Percentiles rank a stretch among this genome's conserved stretches.
These are phyloP conservation scores for Citrus unshiu DNA, from an alignment of 345 rosid genomes.

Conservation along the genomic window DNA sequence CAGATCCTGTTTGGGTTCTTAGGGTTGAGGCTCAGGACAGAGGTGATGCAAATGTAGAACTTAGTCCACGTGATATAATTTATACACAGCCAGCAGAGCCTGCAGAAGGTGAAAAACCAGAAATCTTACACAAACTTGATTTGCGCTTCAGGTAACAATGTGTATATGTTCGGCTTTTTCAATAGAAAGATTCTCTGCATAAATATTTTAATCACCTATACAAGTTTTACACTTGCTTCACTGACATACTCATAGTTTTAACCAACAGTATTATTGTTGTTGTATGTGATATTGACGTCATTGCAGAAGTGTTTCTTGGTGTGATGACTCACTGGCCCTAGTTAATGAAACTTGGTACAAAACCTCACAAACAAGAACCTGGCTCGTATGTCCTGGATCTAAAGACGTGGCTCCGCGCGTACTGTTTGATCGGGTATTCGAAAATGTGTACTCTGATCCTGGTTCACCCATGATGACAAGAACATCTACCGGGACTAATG, in stretches of 20 bases:
- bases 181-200: background rate
- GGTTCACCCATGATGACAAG: slow-evolving; percentile 95
- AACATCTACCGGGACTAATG: slow-evolving; percentile 66
- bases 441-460: slow-evolving; percentile 97
- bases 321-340: slow-evolving; percentile 88
- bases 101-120: slow-evolving; percentile 66
- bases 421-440: slow-evolving; percentile 93
- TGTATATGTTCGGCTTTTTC: background rate
- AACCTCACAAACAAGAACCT: slow-evolving; percentile 80
- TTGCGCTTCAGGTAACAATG: slow-evolving; percentile 86
- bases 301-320: slow-evolving; percentile 90
- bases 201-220: background rate
- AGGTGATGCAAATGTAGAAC: slow-evolving; percentile 93
- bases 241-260: slow-evolving; percentile 2
- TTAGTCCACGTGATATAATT: slow-evolving; percentile 89
- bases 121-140: slow-evolving; percentile 86
- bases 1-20: slow-evolving; percentile 25
- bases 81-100: slow-evolving; percentile 79
- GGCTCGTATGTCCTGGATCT: slow-evolving; percentile 83
- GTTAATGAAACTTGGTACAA: slow-evolving; percentile 96
- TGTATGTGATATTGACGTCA: slow-evolving; percentile 14
- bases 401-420: slow-evolving; percentile 62
- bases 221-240: background rate
- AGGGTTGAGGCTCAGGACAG: slow-evolving; percentile 99
- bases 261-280: background rate